Percentiles rank a stretch among this genome's conserved stretches.
Conservation (phyloP, 352 stramenopile genomes). For the Phytophthora ohioensis region DNA sequence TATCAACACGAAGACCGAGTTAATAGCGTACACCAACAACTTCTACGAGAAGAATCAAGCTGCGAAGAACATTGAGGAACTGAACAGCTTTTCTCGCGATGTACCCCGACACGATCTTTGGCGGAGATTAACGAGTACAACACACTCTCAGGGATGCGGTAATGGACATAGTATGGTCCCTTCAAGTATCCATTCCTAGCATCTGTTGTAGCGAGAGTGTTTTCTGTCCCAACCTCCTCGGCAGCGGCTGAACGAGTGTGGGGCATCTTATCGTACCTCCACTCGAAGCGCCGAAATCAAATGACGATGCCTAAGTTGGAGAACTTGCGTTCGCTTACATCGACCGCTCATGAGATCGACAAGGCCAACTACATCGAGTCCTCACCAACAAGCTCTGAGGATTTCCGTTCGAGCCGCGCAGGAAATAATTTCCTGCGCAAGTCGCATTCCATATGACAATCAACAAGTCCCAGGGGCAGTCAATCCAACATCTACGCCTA, state of each 20-base stretch:
- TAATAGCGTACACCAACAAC: background rate
- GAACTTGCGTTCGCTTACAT: background rate
- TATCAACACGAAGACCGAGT: background rate
- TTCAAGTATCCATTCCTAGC: background rate
- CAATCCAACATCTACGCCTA: constrained; percentile 4
- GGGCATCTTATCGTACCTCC: background rate
- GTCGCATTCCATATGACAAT: constrained; percentile 7
- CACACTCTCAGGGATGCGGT: background rate
- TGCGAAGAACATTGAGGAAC: background rate
- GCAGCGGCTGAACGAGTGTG: background rate
- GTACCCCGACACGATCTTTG: background rate
- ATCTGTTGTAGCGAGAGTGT: background rate
- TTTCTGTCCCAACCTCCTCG: too few relatives aligned
- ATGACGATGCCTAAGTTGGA: background rate
- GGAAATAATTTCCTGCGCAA: constrained; percentile 1
- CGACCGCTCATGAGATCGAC: background rate
- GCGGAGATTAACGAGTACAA: background rate
- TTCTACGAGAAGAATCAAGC: background rate
- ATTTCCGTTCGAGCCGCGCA: background rate
- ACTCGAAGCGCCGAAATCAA: background rate
- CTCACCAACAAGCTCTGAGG: constrained; percentile 4
- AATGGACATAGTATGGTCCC: background rate
- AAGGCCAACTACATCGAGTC: background rate
- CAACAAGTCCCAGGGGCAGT: constrained; percentile 9
- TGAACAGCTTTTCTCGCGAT: background rate